Conservation (phyloP, 179 eudicot species). For the Nepenthes alata region DNA sequence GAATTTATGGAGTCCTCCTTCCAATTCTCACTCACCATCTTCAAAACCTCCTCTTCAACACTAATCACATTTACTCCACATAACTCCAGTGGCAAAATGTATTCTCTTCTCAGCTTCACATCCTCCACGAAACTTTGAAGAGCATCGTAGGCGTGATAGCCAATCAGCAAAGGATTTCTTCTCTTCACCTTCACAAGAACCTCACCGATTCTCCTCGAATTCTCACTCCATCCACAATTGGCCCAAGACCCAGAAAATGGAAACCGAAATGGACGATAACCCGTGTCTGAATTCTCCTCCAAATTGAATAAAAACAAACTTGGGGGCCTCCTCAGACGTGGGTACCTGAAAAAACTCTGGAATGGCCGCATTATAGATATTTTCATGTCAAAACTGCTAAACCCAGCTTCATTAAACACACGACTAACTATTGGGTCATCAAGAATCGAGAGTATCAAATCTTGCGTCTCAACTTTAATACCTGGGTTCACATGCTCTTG, state of each 20-base stretch:
- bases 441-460: constrained; percentile 58
- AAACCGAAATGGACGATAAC: constrained; percentile 24
- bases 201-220: constrained; percentile 42
- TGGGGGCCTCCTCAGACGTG: constrained; percentile 26
- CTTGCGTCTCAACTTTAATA: constrained; percentile 66
- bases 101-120: constrained; percentile 16
- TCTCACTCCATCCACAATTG: constrained; percentile 20
- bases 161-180: constrained; percentile 63
- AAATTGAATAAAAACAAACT: constrained; percentile 36
- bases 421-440: constrained; percentile 87
- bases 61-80: constrained; percentile 33
- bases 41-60: constrained; percentile 31
- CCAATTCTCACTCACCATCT: constrained; percentile 11
- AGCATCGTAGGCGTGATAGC: constrained; percentile 49
- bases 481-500: constrained; percentile 4
- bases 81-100: constrained; percentile 29
- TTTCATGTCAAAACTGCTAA: constrained; percentile 58
- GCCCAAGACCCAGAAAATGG: constrained; percentile 24
- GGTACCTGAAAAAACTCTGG: constrained; percentile 18
- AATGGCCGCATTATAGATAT: constrained; percentile 45
- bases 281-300: constrained; percentile 12
- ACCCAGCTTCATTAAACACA: constrained; percentile 85
- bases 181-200: constrained; percentile 29
- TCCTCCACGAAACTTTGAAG: constrained; percentile 28
- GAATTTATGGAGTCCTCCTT: constrained; percentile 30